These are phyloP conservation scores for Tuctoria greenei DNA, from an alignment of 176 grass and related monocot genomes.

Conservation along the genomic window DNA sequence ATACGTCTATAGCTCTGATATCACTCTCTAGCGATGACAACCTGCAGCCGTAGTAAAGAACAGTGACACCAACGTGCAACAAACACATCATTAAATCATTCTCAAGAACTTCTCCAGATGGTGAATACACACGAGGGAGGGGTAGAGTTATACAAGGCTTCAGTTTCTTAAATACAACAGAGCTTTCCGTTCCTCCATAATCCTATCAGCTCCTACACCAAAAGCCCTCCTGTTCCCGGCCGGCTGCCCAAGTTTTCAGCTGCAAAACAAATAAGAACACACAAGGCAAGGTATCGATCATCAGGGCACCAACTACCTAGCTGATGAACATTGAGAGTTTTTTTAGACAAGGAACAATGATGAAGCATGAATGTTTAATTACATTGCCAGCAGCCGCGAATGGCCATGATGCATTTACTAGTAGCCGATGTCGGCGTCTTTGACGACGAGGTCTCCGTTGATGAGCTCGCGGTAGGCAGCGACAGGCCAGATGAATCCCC, in stretches of 20 bases:
- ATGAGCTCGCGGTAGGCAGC: background rate
- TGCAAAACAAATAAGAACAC: conserved; percentile 16
- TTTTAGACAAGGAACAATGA: background rate
- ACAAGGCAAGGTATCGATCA: background rate
- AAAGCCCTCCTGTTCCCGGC: conserved; percentile 22
- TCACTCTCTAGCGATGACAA: background rate
- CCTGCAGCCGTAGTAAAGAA: background rate
- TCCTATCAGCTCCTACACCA: conserved; percentile 38
- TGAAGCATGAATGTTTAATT: background rate
- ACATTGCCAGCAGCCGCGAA: background rate
- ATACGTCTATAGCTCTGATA: background rate
- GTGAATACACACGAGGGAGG: conserved; percentile 37
- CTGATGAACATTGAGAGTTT: background rate
- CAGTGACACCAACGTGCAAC: background rate
- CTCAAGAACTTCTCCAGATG: conserved; percentile 27
- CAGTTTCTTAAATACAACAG: conserved; percentile 30
- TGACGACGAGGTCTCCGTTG: background rate
- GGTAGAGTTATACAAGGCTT: conserved; percentile 37
- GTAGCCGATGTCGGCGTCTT: background rate
- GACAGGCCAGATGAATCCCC: background rate
- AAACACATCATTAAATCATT: conserved; percentile 22
- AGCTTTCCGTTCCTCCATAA: conserved; percentile 26
- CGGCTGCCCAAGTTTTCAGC: background rate
- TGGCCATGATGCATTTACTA: background rate
- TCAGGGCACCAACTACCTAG: background rate